These are phyloP conservation scores for Amanita thiersii DNA, from an alignment of 768 basidiomycete genomes.

Conservation along the genomic window DNA sequence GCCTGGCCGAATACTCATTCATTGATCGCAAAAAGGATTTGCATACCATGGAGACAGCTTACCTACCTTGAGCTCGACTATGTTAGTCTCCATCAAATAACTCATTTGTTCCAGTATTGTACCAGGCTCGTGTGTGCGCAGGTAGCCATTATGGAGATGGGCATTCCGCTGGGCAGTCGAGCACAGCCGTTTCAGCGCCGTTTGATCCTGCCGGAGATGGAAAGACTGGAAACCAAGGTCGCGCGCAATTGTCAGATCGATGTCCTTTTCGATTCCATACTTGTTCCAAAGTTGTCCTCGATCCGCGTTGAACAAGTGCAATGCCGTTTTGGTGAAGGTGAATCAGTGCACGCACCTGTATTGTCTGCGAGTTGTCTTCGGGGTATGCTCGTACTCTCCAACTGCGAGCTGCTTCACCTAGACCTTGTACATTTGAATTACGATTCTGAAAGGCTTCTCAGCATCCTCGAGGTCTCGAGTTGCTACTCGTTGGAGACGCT, in stretches of 20 bases:
- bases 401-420: background rate
- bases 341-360: too few relatives aligned
- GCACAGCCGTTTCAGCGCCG: too few relatives aligned
- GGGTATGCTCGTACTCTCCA: background rate
- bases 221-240: too few relatives aligned
- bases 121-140: background rate
- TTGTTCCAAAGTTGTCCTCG: too few relatives aligned
- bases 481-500: background rate
- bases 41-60: conserved; percentile 3
- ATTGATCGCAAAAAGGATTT: background rate
- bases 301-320: too few relatives aligned
- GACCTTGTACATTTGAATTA: background rate
- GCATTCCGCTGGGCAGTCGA: too few relatives aligned
- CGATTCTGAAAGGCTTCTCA: background rate
- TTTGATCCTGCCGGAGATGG: too few relatives aligned
- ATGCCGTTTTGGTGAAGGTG: background rate
- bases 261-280: too few relatives aligned
- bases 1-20: background rate
- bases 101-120: background rate
- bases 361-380: background rate
- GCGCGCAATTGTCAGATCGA: too few relatives aligned
- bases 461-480: background rate
- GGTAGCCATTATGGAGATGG: too few relatives aligned
- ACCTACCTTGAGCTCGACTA: background rate
- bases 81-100: background rate